Base-by-base conservation (phyloP, 2,329 filamentous ascomycete species). In the Decorospora gaudefroyi region DNA sequence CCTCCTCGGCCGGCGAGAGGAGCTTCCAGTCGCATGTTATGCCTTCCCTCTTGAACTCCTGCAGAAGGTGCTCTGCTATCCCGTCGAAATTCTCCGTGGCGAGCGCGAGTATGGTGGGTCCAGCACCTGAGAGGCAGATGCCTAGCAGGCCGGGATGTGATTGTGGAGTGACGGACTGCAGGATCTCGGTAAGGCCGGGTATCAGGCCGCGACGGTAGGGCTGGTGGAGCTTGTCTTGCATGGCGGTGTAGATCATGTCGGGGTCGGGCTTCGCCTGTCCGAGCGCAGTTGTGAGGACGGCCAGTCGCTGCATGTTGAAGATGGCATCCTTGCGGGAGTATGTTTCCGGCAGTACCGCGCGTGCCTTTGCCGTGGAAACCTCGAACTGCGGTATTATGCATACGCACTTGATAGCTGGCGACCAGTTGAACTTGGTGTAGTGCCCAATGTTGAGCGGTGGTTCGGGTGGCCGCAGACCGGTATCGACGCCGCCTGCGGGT, bases 141-240 rank as follows among this genome's bases (percentile, higher is more conserved):
- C 93, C 93, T 40, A 96, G 79, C 40, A 99, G 82, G 4, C 93
- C 93, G 1, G 88, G 85, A 68, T 96, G 90, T 4, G 87, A 87
- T 64, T 83, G 81, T 18, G 92, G 93, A 8, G 88, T 96, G 77
- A 97, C 91, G 48, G 87, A 92, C 69, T 90, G 83, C 38, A 99
- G 83, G 40, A 99, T 92, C 67, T 96, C 87, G 11, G 88, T 87
- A 44, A 99, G 79, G 0, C 92, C 93, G 1, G 93, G 93, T 58
- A 99, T 95, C 51, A 99, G 81, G 2, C 82, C 86, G 73, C 93
- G 86, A 40, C 93, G 86, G 76, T 99, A 97, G 29, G 90, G 93
- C 73, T 99, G 93, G 75, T 99, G 93, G 49, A 99, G 84, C 74
- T 91, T 95, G 76, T 99, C 93, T 74, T 97, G 93, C 93, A 99